These are phyloP conservation scores for Xylariaceae sp. DNA, from an alignment of 2,329 filamentous ascomycete species.

Conservation along the genomic window DNA sequence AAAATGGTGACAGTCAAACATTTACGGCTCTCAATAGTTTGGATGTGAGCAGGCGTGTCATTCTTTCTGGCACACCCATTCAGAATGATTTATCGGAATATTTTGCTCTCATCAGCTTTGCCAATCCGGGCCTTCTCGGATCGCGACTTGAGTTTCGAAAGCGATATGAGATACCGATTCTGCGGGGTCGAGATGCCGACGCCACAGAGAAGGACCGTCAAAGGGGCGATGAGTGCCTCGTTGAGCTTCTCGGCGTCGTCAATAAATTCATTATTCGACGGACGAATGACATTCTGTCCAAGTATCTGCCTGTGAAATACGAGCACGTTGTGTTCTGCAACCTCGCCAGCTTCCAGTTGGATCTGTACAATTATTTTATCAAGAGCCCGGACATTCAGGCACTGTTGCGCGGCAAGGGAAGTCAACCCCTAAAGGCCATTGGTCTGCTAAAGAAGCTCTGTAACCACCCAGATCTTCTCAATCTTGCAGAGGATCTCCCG, in stretches of 20 bases:
- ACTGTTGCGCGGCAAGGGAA: constrained; percentile 85
- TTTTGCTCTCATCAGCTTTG: constrained; percentile 91
- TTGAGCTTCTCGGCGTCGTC: constrained; percentile 75
- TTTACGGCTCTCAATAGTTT: constrained; percentile 86
- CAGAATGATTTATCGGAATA: constrained; percentile 99
- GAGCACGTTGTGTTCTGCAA: constrained; percentile 99
- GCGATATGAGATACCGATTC: constrained; percentile 85
- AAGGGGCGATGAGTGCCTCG: constrained; percentile 75
- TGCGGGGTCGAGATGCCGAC: constrained; percentile 84
- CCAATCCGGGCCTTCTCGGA: constrained; percentile 87
- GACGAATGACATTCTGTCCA: constrained; percentile 95
- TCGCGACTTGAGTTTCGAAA: constrained; percentile 89
- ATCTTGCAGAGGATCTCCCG: constrained; percentile 75
- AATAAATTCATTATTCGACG: constrained; percentile 98
- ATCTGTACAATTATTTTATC: constrained; percentile 95
- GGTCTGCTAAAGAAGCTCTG: constrained; percentile 96
- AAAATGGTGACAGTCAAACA: constrained; percentile 94
- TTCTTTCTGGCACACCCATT: constrained; percentile 93
- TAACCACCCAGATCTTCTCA: constrained; percentile 92
- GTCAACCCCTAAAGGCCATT: constrained; percentile 93
- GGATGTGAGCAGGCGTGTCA: constrained; percentile 86
- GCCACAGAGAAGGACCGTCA: constrained; percentile 77
- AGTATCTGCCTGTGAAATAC: constrained; percentile 97
- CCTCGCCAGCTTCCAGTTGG: constrained; percentile 83
- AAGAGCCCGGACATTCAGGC: constrained; percentile 92